Conservation (phyloP, 495 filamentous ascomycete genomes). For the Xylaria telfairii region DNA sequence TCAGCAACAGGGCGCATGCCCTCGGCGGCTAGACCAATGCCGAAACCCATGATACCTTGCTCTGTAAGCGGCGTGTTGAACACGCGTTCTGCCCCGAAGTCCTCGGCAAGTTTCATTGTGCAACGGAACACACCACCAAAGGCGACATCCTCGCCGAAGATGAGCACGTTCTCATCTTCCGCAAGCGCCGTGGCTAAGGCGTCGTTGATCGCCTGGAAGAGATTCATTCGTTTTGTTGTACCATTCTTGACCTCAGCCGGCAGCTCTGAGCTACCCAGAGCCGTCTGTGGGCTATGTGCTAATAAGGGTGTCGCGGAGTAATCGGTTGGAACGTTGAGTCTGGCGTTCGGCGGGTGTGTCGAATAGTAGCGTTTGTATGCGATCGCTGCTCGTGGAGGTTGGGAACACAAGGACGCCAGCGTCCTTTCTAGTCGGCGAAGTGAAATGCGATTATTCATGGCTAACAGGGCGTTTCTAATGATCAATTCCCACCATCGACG, state of each 20-base stretch:
- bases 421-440: constrained; percentile 30
- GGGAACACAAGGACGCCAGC: constrained; percentile 26
- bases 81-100: constrained; percentile 86
- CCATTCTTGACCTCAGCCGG: constrained; percentile 66
- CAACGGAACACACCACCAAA: constrained; percentile 98
- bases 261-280: constrained; percentile 71
- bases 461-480: neutral
- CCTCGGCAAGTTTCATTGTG: constrained; percentile 84
- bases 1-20: constrained; percentile 94
- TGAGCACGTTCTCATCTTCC: constrained; percentile 80
- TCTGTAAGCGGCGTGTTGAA: constrained; percentile 97
- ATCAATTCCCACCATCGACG: neutral
- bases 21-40: constrained; percentile 85
- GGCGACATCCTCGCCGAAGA: constrained; percentile 96
- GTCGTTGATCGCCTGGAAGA: constrained; percentile 91
- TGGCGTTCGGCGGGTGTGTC: constrained; percentile 58
- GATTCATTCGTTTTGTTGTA: constrained; percentile 82
- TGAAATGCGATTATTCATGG: constrained; percentile 19
- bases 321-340: constrained; percentile 86
- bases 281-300: constrained; percentile 73
- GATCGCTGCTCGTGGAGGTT: constrained; percentile 1
- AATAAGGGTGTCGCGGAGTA: constrained; percentile 83
- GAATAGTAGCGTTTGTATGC: constrained; percentile 41
- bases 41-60: constrained; percentile 95
- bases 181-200: constrained; percentile 83